Evolutionary conservation across 2,329 filamentous ascomycete genomes (phyloP).

Genomic region (Hirsutella rhossiliensis): DNA sequence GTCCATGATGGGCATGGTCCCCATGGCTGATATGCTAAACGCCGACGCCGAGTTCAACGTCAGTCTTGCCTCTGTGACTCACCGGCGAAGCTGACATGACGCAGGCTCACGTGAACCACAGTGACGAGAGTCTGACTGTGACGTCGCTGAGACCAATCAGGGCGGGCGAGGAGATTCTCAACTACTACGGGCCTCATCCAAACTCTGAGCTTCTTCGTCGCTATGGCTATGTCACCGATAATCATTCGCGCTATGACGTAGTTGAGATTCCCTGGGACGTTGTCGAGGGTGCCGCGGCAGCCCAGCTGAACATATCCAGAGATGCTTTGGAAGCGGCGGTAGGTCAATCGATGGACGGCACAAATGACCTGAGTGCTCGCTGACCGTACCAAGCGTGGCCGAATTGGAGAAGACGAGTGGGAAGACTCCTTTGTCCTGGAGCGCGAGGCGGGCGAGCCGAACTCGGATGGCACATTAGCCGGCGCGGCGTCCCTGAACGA

Average conservation of each 20-base stretch:
- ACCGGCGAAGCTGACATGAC: neutral
- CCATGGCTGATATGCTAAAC: constrained; percentile 81
- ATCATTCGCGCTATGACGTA: constrained; percentile 70
- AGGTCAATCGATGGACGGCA: constrained; percentile 10
- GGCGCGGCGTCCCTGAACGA: constrained; percentile 23
- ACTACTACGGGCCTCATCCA: constrained; percentile 79
- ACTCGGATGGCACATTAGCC: constrained; percentile 32
- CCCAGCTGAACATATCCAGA: constrained; percentile 23
- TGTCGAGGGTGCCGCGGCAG: constrained; percentile 34
- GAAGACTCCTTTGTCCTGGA: constrained; percentile 67
- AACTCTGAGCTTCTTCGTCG: constrained; percentile 71
- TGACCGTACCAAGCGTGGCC: constrained; percentile 21
- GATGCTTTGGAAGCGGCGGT: constrained; percentile 29
- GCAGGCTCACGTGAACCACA: constrained; percentile 42
- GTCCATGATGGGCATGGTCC: constrained; percentile 71
- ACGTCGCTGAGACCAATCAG: constrained; percentile 56
- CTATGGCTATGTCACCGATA: constrained; percentile 77
- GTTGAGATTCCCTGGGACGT: constrained; percentile 60
- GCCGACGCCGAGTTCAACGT: constrained; percentile 83
- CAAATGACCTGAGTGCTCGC: neutral
- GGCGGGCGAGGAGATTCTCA: constrained; percentile 67
- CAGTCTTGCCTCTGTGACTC: neutral
- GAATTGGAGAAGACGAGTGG: constrained; percentile 51
- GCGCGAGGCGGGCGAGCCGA: constrained; percentile 38
- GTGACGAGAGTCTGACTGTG: constrained; percentile 50